Evolutionary conservation across 805 yeast genomes (phyloP).

Genomic region (Starmerella vitae): DNA sequence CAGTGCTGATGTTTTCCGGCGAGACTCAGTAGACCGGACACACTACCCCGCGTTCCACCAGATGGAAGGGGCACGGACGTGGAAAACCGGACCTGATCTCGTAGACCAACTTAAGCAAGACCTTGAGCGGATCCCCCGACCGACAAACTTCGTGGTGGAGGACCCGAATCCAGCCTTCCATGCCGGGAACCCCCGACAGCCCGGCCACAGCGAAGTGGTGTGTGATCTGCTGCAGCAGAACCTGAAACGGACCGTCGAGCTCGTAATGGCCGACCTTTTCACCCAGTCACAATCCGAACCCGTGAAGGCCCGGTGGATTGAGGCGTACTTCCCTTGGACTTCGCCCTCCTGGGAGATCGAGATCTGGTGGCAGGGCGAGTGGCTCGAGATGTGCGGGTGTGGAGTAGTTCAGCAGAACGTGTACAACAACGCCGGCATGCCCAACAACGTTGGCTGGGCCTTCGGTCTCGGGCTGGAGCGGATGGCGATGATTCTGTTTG

Average conservation of each 20-base stretch:
- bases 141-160: slow-evolving; percentile 53
- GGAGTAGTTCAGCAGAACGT: slow-evolving; percentile 79
- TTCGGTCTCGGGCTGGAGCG: slow-evolving; percentile 93
- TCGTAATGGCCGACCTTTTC: slow-evolving; percentile 70
- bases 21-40: slow-evolving; percentile 89
- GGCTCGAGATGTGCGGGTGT: slow-evolving; percentile 96
- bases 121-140: slow-evolving; percentile 38
- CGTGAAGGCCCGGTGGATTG: slow-evolving; percentile 82
- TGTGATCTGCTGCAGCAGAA: slow-evolving; percentile 59
- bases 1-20: slow-evolving; percentile 88
- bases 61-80: slow-evolving; percentile 87
- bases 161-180: slow-evolving; percentile 52
- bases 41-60: slow-evolving; percentile 97
- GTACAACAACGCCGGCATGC: slow-evolving; percentile 53
- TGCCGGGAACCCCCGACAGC: slow-evolving; percentile 65
- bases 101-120: slow-evolving; percentile 41
- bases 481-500: slow-evolving; percentile 88
- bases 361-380: slow-evolving; percentile 96
- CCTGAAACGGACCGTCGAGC: slow-evolving; percentile 73
- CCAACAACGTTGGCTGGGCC: slow-evolving; percentile 77
- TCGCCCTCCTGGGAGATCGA: slow-evolving; percentile 97
- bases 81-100: slow-evolving; percentile 43
- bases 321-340: slow-evolving; percentile 96
- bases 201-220: slow-evolving; percentile 55
- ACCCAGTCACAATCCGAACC: slow-evolving; percentile 54